phyloP scores from a whole-genome alignment of 1,139 yeast species.

The Komagataea norvegica region DNA sequence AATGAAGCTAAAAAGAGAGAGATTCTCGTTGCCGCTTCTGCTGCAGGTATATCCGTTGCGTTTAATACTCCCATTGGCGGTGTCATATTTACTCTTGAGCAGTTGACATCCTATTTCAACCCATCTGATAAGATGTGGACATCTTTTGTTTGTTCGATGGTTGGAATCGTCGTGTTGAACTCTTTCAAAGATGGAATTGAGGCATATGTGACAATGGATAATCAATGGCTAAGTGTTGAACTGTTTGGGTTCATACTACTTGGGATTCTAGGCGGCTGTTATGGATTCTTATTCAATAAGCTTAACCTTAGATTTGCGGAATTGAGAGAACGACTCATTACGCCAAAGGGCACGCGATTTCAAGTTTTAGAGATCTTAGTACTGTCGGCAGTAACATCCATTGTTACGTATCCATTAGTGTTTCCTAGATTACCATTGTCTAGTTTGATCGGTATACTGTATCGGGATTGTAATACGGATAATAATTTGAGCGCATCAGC shows the following conservation, averaged over 20 bases:
- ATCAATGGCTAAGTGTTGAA: constrained; percentile 71
- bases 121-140: constrained; percentile 74
- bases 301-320: constrained; percentile 43
- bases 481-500: constrained; percentile 24
- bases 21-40: constrained; percentile 63
- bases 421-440: constrained; percentile 53
- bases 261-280: constrained; percentile 66
- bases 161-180: constrained; percentile 62
- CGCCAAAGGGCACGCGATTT: constrained; percentile 16
- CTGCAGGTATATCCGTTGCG: constrained; percentile 91
- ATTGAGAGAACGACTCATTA: constrained; percentile 29
- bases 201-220: constrained; percentile 62
- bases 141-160: constrained; percentile 71
- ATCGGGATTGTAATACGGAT: constrained; percentile 52
- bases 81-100: constrained; percentile 78
- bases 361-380: constrained; percentile 43
- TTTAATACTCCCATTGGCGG: constrained; percentile 96
- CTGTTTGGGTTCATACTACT: constrained; percentile 60
- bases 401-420: constrained; percentile 51
- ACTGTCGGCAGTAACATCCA: constrained; percentile 46
- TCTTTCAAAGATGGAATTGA: constrained; percentile 56
- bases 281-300: constrained; percentile 52
- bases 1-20: constrained; percentile 53
- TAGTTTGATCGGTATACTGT: constrained; percentile 51
- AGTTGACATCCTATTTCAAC: constrained; percentile 57